Evolutionary conservation across 306 rosid species (phyloP).

Genomic region (Fragaria nilgerrensis): DNA sequence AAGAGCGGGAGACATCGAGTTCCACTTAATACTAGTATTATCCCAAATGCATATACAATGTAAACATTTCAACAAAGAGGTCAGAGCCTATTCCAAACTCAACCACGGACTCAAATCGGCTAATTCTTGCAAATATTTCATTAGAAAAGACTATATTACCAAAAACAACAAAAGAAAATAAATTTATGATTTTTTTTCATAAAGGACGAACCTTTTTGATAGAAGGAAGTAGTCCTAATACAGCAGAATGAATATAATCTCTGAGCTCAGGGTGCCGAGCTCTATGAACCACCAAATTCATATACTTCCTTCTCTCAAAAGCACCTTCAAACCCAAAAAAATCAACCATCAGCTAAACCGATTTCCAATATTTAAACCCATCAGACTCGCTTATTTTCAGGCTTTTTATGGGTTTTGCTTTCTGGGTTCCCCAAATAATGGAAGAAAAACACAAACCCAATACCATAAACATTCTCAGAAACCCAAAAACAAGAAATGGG

Average conservation of each 20-base stretch:
- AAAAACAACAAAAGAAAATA: neutral
- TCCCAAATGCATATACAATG: neutral
- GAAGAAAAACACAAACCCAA: neutral
- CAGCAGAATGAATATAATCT: constrained; percentile 75
- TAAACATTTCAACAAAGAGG: neutral
- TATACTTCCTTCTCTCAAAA: constrained; percentile 80
- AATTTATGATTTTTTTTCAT: neutral
- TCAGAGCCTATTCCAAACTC: neutral
- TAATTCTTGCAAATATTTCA: neutral
- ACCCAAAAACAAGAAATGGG: constrained; percentile 24
- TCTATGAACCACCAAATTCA: constrained; percentile 82
- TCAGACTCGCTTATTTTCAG: neutral
- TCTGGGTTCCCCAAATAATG: neutral
- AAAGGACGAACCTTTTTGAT: constrained; percentile 56
- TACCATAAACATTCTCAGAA: constrained; percentile 5
- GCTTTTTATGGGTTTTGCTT: neutral
- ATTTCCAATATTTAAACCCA: neutral
- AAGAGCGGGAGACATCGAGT: neutral
- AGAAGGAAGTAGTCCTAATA: constrained; percentile 69
- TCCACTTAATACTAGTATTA: neutral
- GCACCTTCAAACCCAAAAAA: constrained; percentile 54
- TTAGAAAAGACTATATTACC: neutral
- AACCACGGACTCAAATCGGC: neutral
- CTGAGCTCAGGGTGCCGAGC: constrained; percentile 80
- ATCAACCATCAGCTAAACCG: constrained; percentile 6